Evolutionary conservation across 2,329 filamentous ascomycete genomes (phyloP), one percentile per base, ranked within the genome.

Genomic region (Trichoderma sp.): DNA sequence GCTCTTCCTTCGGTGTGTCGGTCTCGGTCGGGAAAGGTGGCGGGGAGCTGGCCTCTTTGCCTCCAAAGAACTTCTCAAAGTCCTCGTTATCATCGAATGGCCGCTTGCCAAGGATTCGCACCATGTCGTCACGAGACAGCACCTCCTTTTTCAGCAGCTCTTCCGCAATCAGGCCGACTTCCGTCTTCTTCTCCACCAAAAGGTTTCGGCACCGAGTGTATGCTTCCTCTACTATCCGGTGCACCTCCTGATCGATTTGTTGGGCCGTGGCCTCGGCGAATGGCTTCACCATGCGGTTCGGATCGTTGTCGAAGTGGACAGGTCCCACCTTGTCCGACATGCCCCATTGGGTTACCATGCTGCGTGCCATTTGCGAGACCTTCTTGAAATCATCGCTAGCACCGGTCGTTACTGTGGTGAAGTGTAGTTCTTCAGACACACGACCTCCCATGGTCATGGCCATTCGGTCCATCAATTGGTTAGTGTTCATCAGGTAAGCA

Each of bases 281-380:
- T 0, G 96, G 96, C 85, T 99, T 99, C 80, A 95, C 91, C 72
- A 98, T 84, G 78, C 93, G 91, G 80, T 93, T 92, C 74, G 92
- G 88, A 78, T 94, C 88, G 79, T 93, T 92, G 77, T 96, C 92
- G 82, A 95, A 99, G 85, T 97, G 93, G 74, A 99, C 87, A 74
- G 95, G 95, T 34, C 95, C 95, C 61, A 99, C 91, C 84, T 97
- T 97, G 76, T 93, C 89, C 53, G 93, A 97, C 96, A 99, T 99
- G 76, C 96, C 96, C 91, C 94, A 99, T 81, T 97, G 93, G n/a
- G 95, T 99, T 34, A 99, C 96, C 96, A 99, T 99, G 73, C 93
- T 92, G 20, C 93, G 97, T 4, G 96, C 97, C 92, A 98, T 95
- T 71, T 91, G 89, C 3, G 96, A 98, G 53, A 98, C 96, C 84